Base-by-base conservation (phyloP, 192 early-diverging fungal species). In the Backusella tuberculispora region DNA sequence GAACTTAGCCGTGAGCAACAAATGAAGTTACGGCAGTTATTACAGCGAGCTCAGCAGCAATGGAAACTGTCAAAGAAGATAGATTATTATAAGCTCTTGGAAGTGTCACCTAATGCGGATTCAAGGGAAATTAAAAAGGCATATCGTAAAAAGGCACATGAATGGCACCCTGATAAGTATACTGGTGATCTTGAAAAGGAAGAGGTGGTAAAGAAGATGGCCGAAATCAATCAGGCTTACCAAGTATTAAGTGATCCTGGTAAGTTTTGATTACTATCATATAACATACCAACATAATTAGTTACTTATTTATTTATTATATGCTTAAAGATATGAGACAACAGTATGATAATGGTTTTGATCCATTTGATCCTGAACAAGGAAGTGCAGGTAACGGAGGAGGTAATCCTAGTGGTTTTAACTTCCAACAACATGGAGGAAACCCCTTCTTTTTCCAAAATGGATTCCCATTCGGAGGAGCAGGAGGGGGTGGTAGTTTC, bases 81-180 rank as follows among this genome's bases (percentile, higher is more conserved):
- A 69, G 96, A 99, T 74, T 99, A 99, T 78, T 99, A 99, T 87
- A 99, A 99, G 85, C 90, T 98, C 15, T 82, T 99, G 41, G 71
- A 87, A 12, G 91, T 99, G 0, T 66, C 92, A 7, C 84, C 90
- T 13, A 85, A 89, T 48, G 97, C 97, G 1, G 81, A 87, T 48
- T 80, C 86, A 63, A 63, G 87, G 6, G 94, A 98, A 21, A 96
- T 99, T 81, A 97, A 95, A 79, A 95, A 92, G 83, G 98, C 97
- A 15, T 98, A 87, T 84, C 85, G 96, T 66, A 95, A 95, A 79
- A 80, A 95, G 79, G 95, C 94, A 17, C 89, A 96, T 76, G 83
- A 92, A 79, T 97, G 93, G 92, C 93, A 95, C 70, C 93, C 93
- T 24, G 93, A 95, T 73, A 90, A 87, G 15, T 92, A 94, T 71